A percentile compares a stretch with the other conserved stretches of the same genome.
phyloP scores from a whole-genome alignment of 2,329 filamentous ascomycete species.

The Pseudogymnoascus sp. region DNA sequence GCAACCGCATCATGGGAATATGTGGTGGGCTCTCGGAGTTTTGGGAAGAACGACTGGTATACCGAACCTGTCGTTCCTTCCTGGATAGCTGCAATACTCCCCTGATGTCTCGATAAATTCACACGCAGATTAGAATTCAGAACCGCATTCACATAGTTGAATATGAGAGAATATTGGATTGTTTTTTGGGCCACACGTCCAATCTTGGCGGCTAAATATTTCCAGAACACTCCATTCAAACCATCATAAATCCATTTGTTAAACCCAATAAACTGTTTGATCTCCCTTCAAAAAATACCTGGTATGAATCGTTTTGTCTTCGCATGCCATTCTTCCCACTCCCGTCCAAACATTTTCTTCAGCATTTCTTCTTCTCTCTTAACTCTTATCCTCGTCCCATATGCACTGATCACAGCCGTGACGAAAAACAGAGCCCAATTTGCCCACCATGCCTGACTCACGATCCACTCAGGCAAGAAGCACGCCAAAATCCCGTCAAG shows the following conservation, averaged over 20 bases:
- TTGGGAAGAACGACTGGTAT: background rate
- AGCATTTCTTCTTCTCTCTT: conserved; percentile 44
- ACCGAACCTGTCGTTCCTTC: background rate
- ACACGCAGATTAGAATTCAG: background rate
- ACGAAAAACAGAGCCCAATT: conserved; percentile 13
- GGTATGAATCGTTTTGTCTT: conserved; percentile 42
- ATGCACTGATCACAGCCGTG: conserved; percentile 12
- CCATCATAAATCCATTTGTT: background rate
- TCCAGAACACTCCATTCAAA: too few relatives aligned
- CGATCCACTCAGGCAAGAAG: conserved; percentile 25
- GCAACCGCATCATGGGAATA: background rate
- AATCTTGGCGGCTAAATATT: too few relatives aligned
- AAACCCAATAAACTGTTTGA: too few relatives aligned
- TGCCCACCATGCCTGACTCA: conserved; percentile 10
- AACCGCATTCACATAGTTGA: background rate
- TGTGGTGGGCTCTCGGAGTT: too few relatives aligned
- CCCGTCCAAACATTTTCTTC: conserved; percentile 34
- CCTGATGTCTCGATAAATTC: too few relatives aligned
- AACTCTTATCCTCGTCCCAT: conserved; percentile 31
- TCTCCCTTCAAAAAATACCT: conserved; percentile 28
- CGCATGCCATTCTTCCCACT: conserved; percentile 41
- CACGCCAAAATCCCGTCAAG: conserved; percentile 34
- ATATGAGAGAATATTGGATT: too few relatives aligned
- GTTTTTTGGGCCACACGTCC: too few relatives aligned
- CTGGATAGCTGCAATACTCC: background rate